Evolutionary conservation across 2,329 filamentous ascomycete species (phyloP), one percentile per base, ranked within the genome.

Genomic region (Diaporthe velutina): DNA sequence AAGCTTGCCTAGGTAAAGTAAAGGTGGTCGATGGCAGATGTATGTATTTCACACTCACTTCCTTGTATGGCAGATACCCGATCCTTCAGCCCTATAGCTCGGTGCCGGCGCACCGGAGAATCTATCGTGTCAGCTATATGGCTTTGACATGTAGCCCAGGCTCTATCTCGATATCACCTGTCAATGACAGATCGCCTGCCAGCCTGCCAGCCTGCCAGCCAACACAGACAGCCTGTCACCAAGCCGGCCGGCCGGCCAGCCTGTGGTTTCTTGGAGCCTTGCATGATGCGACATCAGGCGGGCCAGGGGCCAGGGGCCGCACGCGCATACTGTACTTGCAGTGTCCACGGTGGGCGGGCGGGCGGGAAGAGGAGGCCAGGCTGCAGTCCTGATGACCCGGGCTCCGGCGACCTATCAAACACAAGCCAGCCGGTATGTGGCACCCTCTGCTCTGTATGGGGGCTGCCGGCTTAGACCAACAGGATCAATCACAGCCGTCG

Each of bases 391-490:
- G 70, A 71, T 71, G 55, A 42, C 42, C 55, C 42, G 17, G 30
- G 57, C 19, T 15, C 30, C 33, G 45, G 7, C 45, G 45, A 48
- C 57, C 70, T 64, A 72, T 72, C 45, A 61, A 42, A 54, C 22
- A n/a, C 15, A 17, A 8, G 22, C 35, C 35, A 33, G 57, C 15
- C 25, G 64, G 42, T 60, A 28, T 55, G 55, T 72, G 70, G 10
- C 40, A 72, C 70, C 74, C 72, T 50, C 30, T 48, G 19, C 25
- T 50, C 52, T 35, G 30, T 25, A 67, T 72, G 74, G 71, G 71
- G 74, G 74, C 74, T 74, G 68, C 50, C 61, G 60, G 60, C 72
- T 61, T 45, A 30, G 48, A 55, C 72, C 74, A 71, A 64, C 74
- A 42, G 67, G 17, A 71, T 58, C 60, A 58, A 25, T 40, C 60